Evolutionary conservation across 2,329 filamentous ascomycete species (phyloP).

Genomic region (Cladophialophora bantiana): DNA sequence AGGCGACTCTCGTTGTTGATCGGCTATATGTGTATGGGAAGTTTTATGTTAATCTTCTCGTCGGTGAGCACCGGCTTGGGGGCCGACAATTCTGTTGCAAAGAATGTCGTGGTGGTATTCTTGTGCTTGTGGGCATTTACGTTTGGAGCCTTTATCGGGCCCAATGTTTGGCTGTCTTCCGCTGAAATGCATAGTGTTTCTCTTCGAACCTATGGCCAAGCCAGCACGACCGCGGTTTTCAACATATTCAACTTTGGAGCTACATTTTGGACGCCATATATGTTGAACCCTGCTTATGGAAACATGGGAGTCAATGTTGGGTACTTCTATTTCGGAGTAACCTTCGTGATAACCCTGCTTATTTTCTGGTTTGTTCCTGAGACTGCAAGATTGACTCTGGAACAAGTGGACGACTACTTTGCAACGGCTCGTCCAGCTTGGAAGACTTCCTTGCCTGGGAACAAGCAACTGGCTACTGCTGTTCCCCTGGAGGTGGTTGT

Average conservation of each 20-base stretch:
- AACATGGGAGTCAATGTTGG: slow-evolving; percentile 44
- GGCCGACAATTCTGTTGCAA: background rate
- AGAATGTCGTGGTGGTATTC: slow-evolving; percentile 3
- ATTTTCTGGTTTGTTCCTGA: slow-evolving; percentile 39
- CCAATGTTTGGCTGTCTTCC: slow-evolving; percentile 4
- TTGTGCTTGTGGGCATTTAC: slow-evolving; percentile 4
- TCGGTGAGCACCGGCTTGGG: background rate
- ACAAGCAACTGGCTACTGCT: too few relatives aligned
- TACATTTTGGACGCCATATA: slow-evolving; percentile 18
- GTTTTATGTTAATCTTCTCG: slow-evolving; percentile 1
- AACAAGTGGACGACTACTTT: slow-evolving; percentile 38
- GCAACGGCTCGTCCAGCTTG: too few relatives aligned
- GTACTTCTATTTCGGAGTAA: slow-evolving; percentile 40
- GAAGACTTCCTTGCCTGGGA: too few relatives aligned
- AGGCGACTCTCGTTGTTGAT: background rate
- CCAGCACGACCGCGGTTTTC: background rate
- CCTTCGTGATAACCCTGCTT: slow-evolving; percentile 5
- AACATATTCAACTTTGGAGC: background rate
- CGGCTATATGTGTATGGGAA: background rate
- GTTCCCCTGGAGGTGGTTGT: too few relatives aligned
- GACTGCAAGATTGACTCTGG: slow-evolving; percentile 41
- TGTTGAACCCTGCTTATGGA: slow-evolving; percentile 39
- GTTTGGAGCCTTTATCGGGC: background rate
- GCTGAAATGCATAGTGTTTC: slow-evolving; percentile 6
- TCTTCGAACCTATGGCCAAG: slow-evolving; percentile 12